Evolutionary conservation across 2,329 filamentous ascomycete genomes (phyloP).

Genomic region (Lizonia empirigonia): DNA sequence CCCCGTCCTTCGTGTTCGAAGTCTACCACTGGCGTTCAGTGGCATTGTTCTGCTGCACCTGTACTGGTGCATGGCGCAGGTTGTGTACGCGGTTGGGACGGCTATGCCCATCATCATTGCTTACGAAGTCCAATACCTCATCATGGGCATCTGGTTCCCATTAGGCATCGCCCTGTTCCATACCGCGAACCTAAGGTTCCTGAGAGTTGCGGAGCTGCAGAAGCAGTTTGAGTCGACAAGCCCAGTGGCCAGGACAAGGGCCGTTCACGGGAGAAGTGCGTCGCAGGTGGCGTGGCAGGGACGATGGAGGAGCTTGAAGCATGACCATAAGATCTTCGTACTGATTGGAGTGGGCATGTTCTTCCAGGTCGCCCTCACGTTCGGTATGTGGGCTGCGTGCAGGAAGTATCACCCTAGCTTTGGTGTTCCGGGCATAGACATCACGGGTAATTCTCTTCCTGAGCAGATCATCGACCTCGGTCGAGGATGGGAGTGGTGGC

Average conservation of each 20-base stretch:
- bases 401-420: constrained; percentile 26
- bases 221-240: constrained; percentile 12
- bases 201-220: constrained; percentile 24
- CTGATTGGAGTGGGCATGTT: constrained; percentile 8
- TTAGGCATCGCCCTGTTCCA: constrained; percentile 29
- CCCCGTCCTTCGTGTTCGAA: constrained; percentile 22
- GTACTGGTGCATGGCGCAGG: constrained; percentile 26
- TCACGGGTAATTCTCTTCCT: constrained; percentile 17
- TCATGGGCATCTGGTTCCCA: constrained; percentile 29
- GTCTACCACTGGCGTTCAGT: constrained; percentile 20
- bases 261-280: neutral
- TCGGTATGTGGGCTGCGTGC: constrained; percentile 20
- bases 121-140: constrained; percentile 23
- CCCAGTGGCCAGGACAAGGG: neutral
- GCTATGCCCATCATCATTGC: constrained; percentile 22
- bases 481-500: constrained; percentile 32
- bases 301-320: neutral
- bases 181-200: constrained; percentile 23
- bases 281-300: constrained; percentile 5
- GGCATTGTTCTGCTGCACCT: constrained; percentile 23
- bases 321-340: constrained; percentile 9
- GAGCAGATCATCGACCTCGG: constrained; percentile 24
- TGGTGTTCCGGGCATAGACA: constrained; percentile 22
- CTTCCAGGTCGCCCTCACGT: constrained; percentile 8
- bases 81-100: constrained; percentile 20